These are phyloP conservation scores for Colletotrichum liaoningense DNA, from an alignment of 2,329 filamentous ascomycete genomes.

Conservation along the genomic window DNA sequence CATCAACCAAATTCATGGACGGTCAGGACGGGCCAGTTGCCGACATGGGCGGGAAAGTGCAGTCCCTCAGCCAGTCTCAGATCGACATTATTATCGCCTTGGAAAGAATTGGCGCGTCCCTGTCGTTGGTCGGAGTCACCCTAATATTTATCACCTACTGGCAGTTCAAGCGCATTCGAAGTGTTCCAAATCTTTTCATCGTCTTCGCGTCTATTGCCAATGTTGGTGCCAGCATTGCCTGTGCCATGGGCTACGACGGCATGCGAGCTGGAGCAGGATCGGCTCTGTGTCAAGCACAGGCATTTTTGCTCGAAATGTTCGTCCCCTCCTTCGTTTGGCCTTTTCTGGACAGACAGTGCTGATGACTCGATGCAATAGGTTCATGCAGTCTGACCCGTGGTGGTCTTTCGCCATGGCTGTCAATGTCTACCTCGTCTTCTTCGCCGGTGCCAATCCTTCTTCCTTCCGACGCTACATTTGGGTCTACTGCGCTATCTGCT, in stretches of 20 bases:
- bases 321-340: conserved; percentile 44
- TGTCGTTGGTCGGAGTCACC: conserved; percentile 63
- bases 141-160: conserved; percentile 65
- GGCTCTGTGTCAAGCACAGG: conserved; percentile 70
- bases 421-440: conserved; percentile 81
- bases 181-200: conserved; percentile 72
- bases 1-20: not conserved
- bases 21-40: not conserved
- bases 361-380: conserved; percentile 60
- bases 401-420: conserved; percentile 87
- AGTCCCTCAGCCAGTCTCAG: conserved; percentile 47
- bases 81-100: conserved; percentile 56
- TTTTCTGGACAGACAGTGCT: not conserved
- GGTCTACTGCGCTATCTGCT: conserved; percentile 77
- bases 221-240: conserved; percentile 71
- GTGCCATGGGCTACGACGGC: conserved; percentile 77
- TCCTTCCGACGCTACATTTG: conserved; percentile 80
- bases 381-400: conserved; percentile 80
- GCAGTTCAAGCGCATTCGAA: conserved; percentile 63
- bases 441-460: conserved; percentile 69
- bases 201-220: conserved; percentile 71
- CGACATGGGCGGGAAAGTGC: not conserved
- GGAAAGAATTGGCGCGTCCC: conserved; percentile 64
- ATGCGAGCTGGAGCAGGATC: conserved; percentile 64
- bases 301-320: conserved; percentile 75